Conservation (phyloP, 75 land plant species). For the Pseudotsuga menziesii region DNA sequence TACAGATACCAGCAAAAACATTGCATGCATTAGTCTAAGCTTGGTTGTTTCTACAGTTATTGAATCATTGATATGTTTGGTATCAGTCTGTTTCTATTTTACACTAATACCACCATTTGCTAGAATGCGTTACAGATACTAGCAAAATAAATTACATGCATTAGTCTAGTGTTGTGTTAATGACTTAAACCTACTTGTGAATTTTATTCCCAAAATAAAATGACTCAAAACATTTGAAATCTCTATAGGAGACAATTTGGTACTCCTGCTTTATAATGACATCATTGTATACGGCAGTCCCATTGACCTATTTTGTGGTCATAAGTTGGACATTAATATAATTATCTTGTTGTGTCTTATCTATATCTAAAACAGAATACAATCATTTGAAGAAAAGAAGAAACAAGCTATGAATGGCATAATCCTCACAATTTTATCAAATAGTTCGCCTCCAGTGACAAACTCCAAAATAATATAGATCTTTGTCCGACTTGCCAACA, state of each 20-base stretch:
- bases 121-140: too few species aligned
- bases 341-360: neutral
- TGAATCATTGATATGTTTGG: neutral
- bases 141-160: too few species aligned
- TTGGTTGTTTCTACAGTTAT: neutral
- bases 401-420: neutral
- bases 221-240: neutral
- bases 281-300: too few species aligned
- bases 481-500: slow-evolving; percentile 84
- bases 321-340: too few species aligned
- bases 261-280: too few species aligned
- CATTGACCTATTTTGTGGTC: too few species aligned
- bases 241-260: neutral
- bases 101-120: neutral
- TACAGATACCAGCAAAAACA: too few species aligned
- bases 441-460: slow-evolving; percentile 87
- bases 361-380: neutral
- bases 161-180: too few species aligned
- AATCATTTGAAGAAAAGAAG: slow-evolving; percentile 2
- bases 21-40: neutral
- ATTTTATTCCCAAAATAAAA: neutral
- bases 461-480: slow-evolving; percentile 90
- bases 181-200: neutral
- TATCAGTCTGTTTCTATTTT: neutral
- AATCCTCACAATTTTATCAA: slow-evolving; percentile 84